Evolutionary conservation across 371 early-diverging fungal species (phyloP), one percentile per base, ranked within the genome.

Genomic region (Funneliformis caledonium): DNA sequence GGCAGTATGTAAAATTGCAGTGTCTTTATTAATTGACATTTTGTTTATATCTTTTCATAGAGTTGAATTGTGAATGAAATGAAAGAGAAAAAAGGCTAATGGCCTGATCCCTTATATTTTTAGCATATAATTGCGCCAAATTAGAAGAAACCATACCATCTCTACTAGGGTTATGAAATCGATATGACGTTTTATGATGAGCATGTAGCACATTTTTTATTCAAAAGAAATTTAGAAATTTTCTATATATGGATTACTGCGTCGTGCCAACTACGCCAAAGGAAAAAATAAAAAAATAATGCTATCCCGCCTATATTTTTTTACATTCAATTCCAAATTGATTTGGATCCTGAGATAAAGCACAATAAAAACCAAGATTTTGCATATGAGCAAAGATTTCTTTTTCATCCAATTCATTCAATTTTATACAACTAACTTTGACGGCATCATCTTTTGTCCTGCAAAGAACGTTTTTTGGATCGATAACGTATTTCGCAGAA

Each of bases 351-450:
- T 72, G 43, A 4, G 72, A n/a, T 43, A 72, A 31, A n/a, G 43
- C 72, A 72, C 72, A 72, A 47, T 19, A 72, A 72, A 72, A 72
- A 9, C 72, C 72, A 7, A 72, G n/a, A n/a, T 72, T 72, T 72
- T 72, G 72, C 72, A 72, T 72, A 19, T 72, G 16, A 31, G 72
- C 7, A 72, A 72, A 72, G 19, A 72, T 72, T 72, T 72, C 72
- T 72, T 33, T 45, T 48, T 72, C 22, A 48, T 48, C 48, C 14
- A 72, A 48, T 48, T 72, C 72, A 19, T 31, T 43, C 10, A 72
- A 72, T 19, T 48, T 43, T 45, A 72, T n/a, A 72, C 72, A 72
- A 48, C 48, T 72, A 12, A 72, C 14, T 48, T 48, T 72, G 2
- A n/a, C 48, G 2, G 43, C 19, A 12, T 45, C 14, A 26, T 43